Evolutionary conservation across 169 alveolate species (phyloP), one percentile per base, ranked within the genome.

Genomic region (Plasmodium coatneyi): DNA sequence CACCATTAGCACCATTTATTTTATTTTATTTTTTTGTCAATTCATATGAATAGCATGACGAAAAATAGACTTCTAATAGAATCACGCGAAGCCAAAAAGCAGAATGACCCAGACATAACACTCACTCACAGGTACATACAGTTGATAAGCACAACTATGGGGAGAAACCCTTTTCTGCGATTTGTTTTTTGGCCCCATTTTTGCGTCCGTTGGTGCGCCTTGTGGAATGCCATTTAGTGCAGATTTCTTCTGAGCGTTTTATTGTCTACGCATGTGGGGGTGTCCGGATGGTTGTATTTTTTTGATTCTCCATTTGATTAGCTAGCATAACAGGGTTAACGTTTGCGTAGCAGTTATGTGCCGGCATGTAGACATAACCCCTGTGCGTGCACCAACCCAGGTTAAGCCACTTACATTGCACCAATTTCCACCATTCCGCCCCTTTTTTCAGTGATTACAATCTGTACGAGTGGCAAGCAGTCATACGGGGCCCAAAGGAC

Each of bases 401-500:
- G 14, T 4, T 3, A 39, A 16, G 16, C 6, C 76, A 22, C 9
- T 6, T 14, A 25, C 76, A 16, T 84, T 54, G 54, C 52, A 49
- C 30, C 39, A 72, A 49, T 66, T 66, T 71, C 43, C 74, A 5
- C 19, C 36, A 5, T 84, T 9, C 19, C 9, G 22, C 28, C 32
- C 74, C 0, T 71, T 34, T 32, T 39, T 66, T 76, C 30, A 90
- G 98, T 52, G 96, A 96, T 79, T 96, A 97, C 70, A 96, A 97
- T 84, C 25, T 98, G 39, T 92, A 95, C 82, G 95, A 96, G 91
- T 98, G 99, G 99, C 92, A 95, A 39, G 99, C 99, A 5, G 92
- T 96, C 43, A 95, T 98, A 56, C 93, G 92, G 70, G 99, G 99
- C 0, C 99, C 99, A 2, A 96, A 92, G 28, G 98, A 97, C 79